Evolutionary conservation across 352 stramenopile species (phyloP), one percentile per base, ranked within the genome.

Genomic region (Phytophthora sojae): DNA sequence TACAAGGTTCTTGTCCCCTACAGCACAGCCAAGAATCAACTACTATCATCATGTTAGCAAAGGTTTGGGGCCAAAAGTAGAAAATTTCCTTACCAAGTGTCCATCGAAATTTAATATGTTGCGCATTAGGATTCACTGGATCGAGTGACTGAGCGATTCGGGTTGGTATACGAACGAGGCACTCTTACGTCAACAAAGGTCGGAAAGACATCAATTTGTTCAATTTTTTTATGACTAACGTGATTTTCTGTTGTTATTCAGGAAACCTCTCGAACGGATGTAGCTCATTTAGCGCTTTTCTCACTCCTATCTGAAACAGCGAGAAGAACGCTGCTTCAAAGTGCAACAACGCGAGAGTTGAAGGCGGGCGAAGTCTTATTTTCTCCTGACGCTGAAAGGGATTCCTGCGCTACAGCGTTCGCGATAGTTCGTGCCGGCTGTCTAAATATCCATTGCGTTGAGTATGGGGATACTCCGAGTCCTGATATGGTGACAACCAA

Each of bases 381-480:
- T 52, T 11, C 42, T 12, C 3, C 50, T n/a, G 47, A 64, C 26
- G 53, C 29, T 6, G 53, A 64, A 1, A 59, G 60, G 3, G 30
- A 67, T 45, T 51, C 63, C 19, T 60, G 30, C n/a, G 39, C 25
- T n/a, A 7, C 37, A 17, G 73, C 71, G 2, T 76, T 88, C 29
- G 57, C 74, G 1, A 57, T 88, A 11, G 74, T 90, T 9, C 61
- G 85, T 17, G 78, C 63, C 0, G 82, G 82, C 4, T 64, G 67
- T 8, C 29, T 90, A n/a, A 81, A 89, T 45, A 69, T 90, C 12
- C 80, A 81, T 37, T 90, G 80, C 59, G 73, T 77, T 0, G 77
- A 70, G 30, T 55, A 52, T 45, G 45, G 26, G 44, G 61, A 45
- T 42, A 47, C 21, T 14, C 21, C 19, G 0, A 53, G 2, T 19